Evolutionary conservation across 179 eudicot species (phyloP), one percentile per base, ranked within the genome.

Genomic region (Beta lomatogona): DNA sequence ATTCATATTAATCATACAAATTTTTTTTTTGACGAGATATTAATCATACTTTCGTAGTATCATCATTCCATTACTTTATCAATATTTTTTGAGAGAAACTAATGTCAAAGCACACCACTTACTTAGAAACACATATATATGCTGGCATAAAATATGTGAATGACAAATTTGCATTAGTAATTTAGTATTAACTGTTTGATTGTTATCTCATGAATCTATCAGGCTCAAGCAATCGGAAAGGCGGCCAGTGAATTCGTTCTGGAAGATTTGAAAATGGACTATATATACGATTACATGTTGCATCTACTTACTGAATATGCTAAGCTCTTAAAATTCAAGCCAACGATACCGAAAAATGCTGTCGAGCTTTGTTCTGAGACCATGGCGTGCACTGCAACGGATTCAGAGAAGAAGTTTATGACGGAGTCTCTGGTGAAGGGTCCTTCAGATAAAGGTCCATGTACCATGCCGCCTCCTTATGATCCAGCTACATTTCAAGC

Each of bases 211-310:
- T 77, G 76, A 68, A 78, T 46, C 25, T 78, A 81, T 50, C 91
- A 95, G 99, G 99, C 98, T 70, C 91, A 89, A 83, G 93, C 76
- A 19, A 95, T 95, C 18, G 99, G 95, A 2, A 92, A 89, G 71
- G 86, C 92, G 1, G 93, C 91, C 16, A 92, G 95, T 72, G 81
- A 85, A 28, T 92, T 89, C 87, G 86, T 92, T 61, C 95, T 85
- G 22, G 85, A 92, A 73, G 94, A 93, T 14, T 45, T 93, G 77
- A 91, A 90, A 77, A 95, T 95, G 97, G 95, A 95, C 66, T 87
- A 87, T 45, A 91, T 93, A 48, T 93, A 93, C 57, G 99, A 95
- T 77, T 95, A 95, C 90, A 93, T 93, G 99, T 85, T 95, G 71
- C 98, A 95, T 85, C 84, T 95, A 67, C 88, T 93, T 64, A 86